Conservation (phyloP, 352 stramenopile species). For the Lagenidium giganteum region DNA sequence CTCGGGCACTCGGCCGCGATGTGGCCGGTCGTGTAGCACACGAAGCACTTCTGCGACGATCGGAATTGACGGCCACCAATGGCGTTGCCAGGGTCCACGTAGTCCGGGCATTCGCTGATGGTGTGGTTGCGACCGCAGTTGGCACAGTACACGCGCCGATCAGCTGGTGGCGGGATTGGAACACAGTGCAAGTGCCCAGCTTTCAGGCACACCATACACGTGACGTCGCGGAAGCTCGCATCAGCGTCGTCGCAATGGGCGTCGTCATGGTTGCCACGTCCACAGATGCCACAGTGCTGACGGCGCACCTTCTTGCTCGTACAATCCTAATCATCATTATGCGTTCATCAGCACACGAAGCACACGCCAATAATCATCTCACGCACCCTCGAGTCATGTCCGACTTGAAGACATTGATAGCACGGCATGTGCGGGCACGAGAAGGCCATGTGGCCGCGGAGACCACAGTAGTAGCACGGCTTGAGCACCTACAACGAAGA, state of each 20-base stretch:
- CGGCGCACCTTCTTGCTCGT: constrained; percentile 30
- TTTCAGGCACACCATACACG: constrained; percentile 63
- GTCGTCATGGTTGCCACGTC: constrained; percentile 31
- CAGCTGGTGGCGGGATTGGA: constrained; percentile 40
- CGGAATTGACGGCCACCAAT: constrained; percentile 25
- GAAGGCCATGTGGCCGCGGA: constrained; percentile 57
- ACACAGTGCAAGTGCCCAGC: constrained; percentile 54
- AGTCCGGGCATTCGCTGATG: constrained; percentile 29
- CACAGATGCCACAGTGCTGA: constrained; percentile 40
- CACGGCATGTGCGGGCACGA: constrained; percentile 54
- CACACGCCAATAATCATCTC: no score
- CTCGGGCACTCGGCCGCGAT: constrained; percentile 52
- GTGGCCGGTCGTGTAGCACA: constrained; percentile 49
- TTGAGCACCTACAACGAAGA: constrained; percentile 25
- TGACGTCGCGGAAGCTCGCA: constrained; percentile 21
- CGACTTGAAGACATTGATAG: constrained; percentile 43
- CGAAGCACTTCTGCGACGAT: constrained; percentile 47
- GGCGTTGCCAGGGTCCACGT: constrained; percentile 27
- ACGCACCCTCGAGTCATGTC: constrained; percentile 45
- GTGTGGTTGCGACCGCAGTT: constrained; percentile 45
- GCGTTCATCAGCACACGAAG: no score
- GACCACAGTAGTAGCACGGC: constrained; percentile 65
- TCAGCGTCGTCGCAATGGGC: constrained; percentile 30
- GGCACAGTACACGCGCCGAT: constrained; percentile 56
- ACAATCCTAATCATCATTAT: constrained; percentile 29